These are phyloP conservation scores for Plasmopara viticola DNA, from an alignment of 352 stramenopile genomes.

Conservation along the genomic window DNA sequence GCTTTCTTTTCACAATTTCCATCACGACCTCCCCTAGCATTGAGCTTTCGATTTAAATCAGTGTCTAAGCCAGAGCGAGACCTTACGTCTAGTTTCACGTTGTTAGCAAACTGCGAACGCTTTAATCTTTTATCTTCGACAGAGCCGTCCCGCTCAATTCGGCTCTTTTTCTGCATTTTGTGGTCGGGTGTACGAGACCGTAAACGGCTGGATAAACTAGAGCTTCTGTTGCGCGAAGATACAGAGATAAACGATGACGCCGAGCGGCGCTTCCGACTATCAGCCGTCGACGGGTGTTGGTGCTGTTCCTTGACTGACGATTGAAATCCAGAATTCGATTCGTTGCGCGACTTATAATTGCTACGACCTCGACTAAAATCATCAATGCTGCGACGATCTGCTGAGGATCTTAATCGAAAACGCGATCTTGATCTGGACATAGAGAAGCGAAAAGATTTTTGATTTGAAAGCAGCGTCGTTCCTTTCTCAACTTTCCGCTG, in stretches of 20 bases:
- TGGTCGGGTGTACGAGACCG: slow-evolving; percentile 19
- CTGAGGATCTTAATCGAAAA: slow-evolving; percentile 16
- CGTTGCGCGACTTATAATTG: slow-evolving; percentile 6
- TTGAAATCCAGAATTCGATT: slow-evolving; percentile 10
- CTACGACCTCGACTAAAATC: slow-evolving; percentile 13
- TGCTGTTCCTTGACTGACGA: slow-evolving; percentile 5
- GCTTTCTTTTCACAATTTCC: no score
- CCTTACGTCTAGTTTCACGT: no score
- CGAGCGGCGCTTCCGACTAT: slow-evolving; percentile 18
- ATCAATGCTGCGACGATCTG: slow-evolving; percentile 9
- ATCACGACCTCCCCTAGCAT: no score
- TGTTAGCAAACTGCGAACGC: no score
- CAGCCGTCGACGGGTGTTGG: slow-evolving; percentile 8
- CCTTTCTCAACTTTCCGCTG: slow-evolving; percentile 34
- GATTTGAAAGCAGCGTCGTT: slow-evolving; percentile 17
- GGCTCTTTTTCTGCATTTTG: slow-evolving; percentile 9
- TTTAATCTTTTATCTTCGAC: not conserved
- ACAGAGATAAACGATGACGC: slow-evolving; percentile 23
- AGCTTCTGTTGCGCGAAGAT: slow-evolving; percentile 12
- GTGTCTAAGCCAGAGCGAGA: no score
- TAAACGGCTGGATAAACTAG: slow-evolving; percentile 5
- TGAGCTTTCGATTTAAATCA: no score
- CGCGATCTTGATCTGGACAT: slow-evolving; percentile 13
- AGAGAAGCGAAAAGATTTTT: slow-evolving; percentile 27
- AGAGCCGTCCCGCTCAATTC: not conserved